Conservation (phyloP, 257 asterid species). For the Verbena officinalis region DNA sequence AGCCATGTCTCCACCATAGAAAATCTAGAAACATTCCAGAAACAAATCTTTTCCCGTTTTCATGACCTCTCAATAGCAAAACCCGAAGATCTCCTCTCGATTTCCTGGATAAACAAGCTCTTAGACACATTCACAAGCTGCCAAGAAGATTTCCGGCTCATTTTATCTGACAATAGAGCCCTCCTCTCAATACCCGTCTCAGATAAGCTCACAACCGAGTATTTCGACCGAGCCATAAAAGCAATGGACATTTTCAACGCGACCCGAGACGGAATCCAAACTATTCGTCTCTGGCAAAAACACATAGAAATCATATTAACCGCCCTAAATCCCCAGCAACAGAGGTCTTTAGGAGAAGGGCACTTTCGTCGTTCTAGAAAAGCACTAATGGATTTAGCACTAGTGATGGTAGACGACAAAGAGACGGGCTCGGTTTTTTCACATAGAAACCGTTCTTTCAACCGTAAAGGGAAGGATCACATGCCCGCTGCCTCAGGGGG, state of each 20-base stretch:
- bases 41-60: constrained; percentile 53
- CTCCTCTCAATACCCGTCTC: constrained; percentile 54
- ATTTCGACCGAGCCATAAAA: constrained; percentile 71
- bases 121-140: constrained; percentile 61
- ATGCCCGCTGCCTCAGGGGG: constrained; percentile 45
- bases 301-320: constrained; percentile 69
- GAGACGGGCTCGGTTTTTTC: constrained; percentile 67
- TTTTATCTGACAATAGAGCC: constrained; percentile 46
- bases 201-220: constrained; percentile 63
- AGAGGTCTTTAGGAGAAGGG: constrained; percentile 58
- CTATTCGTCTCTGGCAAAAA: constrained; percentile 75
- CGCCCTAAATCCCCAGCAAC: constrained; percentile 55
- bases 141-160: constrained; percentile 60
- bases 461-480: constrained; percentile 73
- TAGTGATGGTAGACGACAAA: constrained; percentile 78
- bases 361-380: constrained; percentile 85
- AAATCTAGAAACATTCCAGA: constrained; percentile 61
- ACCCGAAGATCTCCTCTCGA: constrained; percentile 68
- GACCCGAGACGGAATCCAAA: constrained; percentile 85
- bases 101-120: constrained; percentile 79
- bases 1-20: constrained; percentile 44
- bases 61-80: constrained; percentile 54
- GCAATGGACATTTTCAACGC: constrained; percentile 92
- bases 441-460: constrained; percentile 74
- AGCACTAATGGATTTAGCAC: constrained; percentile 74